Conservation (phyloP, 768 basidiomycete species). For the Lyophyllum atratum region DNA sequence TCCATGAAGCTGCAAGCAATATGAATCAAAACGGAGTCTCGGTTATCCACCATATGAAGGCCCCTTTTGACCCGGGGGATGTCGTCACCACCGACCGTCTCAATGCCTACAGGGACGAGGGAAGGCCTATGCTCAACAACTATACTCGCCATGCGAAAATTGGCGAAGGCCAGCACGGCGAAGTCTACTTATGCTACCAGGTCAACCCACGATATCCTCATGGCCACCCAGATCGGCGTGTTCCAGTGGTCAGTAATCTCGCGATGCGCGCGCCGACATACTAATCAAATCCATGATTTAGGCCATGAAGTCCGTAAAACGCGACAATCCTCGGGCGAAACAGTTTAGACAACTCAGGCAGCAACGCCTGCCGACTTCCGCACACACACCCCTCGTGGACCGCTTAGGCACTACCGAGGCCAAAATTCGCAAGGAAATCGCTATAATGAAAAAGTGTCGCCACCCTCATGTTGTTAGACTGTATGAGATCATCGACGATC, state of each 20-base stretch:
- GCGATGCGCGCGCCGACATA: background rate
- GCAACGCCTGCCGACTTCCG: conserved; percentile 44
- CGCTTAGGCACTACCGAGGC: conserved; percentile 72
- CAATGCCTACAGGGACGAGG: conserved; percentile 39
- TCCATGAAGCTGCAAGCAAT: conserved; percentile 22
- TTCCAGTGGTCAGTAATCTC: conserved; percentile 39
- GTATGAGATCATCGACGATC: conserved; percentile 94
- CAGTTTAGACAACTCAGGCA: conserved; percentile 36
- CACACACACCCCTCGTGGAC: conserved; percentile 63
- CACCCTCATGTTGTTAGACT: conserved; percentile 90
- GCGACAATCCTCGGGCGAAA: conserved; percentile 67
- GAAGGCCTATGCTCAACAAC: conserved; percentile 73
- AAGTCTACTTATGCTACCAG: conserved; percentile 72
- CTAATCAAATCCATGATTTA: conserved; percentile 28
- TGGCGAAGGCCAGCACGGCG: conserved; percentile 89
- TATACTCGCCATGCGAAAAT: conserved; percentile 77
- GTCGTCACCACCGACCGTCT: conserved; percentile 54
- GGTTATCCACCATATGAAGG: conserved; percentile 21
- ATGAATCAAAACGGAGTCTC: conserved; percentile 27
- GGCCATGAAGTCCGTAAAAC: conserved; percentile 81
- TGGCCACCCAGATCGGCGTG: conserved; percentile 43
- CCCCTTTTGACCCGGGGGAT: conserved; percentile 41
- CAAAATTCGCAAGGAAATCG: conserved; percentile 92
- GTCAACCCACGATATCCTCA: conserved; percentile 43
- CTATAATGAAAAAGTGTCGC: conserved; percentile 96